Conservation (phyloP, 768 basidiomycete genomes). For the Pholiota molesta region DNA sequence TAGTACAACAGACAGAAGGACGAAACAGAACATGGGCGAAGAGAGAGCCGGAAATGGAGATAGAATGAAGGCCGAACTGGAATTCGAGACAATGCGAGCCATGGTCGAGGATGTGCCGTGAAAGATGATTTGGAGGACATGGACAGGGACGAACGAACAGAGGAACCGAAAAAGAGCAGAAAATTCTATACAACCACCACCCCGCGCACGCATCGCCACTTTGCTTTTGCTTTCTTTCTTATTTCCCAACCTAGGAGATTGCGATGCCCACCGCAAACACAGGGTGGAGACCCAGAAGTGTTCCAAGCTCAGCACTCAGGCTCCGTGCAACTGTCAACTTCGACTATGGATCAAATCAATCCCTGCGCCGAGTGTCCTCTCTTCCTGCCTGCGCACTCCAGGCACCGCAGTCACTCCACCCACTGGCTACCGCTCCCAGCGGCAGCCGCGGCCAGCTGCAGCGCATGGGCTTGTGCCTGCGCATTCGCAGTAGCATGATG, state of each 20-base stretch:
- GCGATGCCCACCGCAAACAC: not conserved
- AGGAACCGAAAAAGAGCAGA: not conserved
- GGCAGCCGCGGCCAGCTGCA: slow-evolving; percentile 22
- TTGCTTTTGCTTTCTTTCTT: not conserved
- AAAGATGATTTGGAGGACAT: not conserved
- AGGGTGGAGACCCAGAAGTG: not conserved
- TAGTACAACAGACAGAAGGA: slow-evolving; percentile 41
- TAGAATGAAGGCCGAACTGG: slow-evolving; percentile 9
- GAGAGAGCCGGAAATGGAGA: slow-evolving; percentile 5
- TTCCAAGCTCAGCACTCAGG: slow-evolving; percentile 1
- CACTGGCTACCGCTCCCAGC: slow-evolving; percentile 4
- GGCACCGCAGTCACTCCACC: not conserved
- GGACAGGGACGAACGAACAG: not conserved
- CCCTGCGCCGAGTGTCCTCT: slow-evolving; percentile 40
- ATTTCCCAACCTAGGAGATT: not conserved
- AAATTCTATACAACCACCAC: not conserved
- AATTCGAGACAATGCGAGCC: not conserved
- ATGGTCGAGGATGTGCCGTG: too few relatives aligned
- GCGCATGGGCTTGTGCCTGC: slow-evolving; percentile 28
- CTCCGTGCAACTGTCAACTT: slow-evolving; percentile 13
- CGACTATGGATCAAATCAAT: slow-evolving; percentile 37
- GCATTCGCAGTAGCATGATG: slow-evolving; percentile 18
- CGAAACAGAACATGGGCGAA: slow-evolving; percentile 18
- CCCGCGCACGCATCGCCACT: not conserved
- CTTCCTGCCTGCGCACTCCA: slow-evolving; percentile 19